Evolutionary conservation across 495 filamentous ascomycete species (phyloP), one percentile per base, ranked within the genome.

Genomic region (Viridothelium virens): DNA sequence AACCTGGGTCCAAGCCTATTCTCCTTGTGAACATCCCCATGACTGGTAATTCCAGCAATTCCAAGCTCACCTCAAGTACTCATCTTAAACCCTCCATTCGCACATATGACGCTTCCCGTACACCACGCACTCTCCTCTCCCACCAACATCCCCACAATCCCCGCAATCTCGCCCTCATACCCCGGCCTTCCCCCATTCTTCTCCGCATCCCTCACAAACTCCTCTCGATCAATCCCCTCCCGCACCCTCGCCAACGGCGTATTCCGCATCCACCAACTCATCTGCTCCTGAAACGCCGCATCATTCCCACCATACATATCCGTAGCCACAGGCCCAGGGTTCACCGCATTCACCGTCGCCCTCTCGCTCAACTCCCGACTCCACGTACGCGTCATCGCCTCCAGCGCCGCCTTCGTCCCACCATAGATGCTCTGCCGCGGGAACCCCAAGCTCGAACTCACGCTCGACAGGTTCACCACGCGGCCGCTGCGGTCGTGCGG

Each of bases 371-470:
- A 78, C 77, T 97, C 92, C 25, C 90, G 82, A 0, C 86, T 80
- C 92, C 92, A 97, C 1, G 89, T 91, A 9, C 92, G 81, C 11
- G 91, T 96, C 91, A 96, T 94, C n/a, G 88, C 84, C 68, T 97
- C 92, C 39, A 96, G 71, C 0, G 92, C 92, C 0, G 89, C 91
- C 76, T 97, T 97, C 69, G 88, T 93, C 2, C 91, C 91, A 47
- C 89, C 90, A 73, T 96, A 97, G 39, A 96, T 85, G 6, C 83
- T 83, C 75, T 94, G 89, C 5, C 80, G 83, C 2, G 79, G 72
- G 76, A 90, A 91, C 0, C 92, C 91, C 11, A 87, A 74, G 3
- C 81, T 82, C 1, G 88, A 83, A 4, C 86, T 83, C 7, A 96
- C 86, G 66, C 82, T 86, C 14, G 85, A 89, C 68, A 95, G 73